phyloP scores from a whole-genome alignment of 1,284 basidiomycete species.

The Leccinum olivaceoglutinosum region DNA sequence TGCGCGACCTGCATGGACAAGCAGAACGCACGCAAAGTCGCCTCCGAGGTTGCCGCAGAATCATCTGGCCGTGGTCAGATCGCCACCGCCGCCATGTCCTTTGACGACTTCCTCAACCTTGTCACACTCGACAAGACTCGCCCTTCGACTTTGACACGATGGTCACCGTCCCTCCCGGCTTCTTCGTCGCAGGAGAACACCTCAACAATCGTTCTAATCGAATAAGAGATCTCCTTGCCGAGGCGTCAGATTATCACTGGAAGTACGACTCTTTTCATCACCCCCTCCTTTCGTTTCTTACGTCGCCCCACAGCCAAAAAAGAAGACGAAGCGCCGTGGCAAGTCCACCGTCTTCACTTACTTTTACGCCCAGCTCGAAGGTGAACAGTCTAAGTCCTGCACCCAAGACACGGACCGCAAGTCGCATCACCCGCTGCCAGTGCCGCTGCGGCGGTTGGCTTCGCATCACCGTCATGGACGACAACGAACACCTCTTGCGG shows the following conservation, averaged over 20 bases:
- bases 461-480: conserved; percentile 33
- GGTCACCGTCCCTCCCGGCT: conserved; percentile 29
- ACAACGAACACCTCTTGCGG: conserved; percentile 30
- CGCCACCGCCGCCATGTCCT: conserved; percentile 30
- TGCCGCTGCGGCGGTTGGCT: conserved; percentile 28
- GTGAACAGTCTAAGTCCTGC: conserved; percentile 29
- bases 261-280: conserved; percentile 19
- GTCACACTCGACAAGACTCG: conserved; percentile 28
- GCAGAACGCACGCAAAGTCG: conserved; percentile 30
- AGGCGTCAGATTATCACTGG: conserved; percentile 33
- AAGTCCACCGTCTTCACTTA: conserved; percentile 32
- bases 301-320: conserved; percentile 23
- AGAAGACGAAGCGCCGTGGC: conserved; percentile 32
- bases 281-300: background rate
- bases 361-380: conserved; percentile 32
- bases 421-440: conserved; percentile 31
- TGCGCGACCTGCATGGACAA: conserved; percentile 31
- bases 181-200: conserved; percentile 29
- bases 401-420: conserved; percentile 30
- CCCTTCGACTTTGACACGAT: conserved; percentile 31
- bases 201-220: conserved; percentile 31
- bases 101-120: conserved; percentile 30
- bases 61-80: conserved; percentile 30
- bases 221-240: conserved; percentile 30
- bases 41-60: conserved; percentile 27